phyloP scores from a whole-genome alignment of 192 early-diverging fungal genomes.

The Spizellomyces punctatus region DNA sequence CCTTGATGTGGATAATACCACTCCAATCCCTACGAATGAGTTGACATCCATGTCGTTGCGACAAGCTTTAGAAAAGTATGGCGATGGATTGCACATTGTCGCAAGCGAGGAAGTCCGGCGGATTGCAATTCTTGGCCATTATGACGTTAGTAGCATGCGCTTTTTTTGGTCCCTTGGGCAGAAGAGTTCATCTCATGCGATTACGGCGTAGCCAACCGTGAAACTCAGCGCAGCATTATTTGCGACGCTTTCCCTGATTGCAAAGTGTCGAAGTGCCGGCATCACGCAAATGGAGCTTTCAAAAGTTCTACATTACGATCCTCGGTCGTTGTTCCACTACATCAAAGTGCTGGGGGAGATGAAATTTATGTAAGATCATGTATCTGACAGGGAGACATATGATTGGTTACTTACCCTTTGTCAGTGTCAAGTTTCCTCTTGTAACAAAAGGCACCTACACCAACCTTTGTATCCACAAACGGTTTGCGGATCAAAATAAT shows the following conservation, averaged over 20 bases:
- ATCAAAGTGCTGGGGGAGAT: conserved; percentile 53
- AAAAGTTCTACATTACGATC: conserved; percentile 57
- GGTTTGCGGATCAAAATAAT: conserved; percentile 52
- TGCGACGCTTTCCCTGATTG: conserved; percentile 48
- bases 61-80: conserved; percentile 5
- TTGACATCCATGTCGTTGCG: no score
- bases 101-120: conserved; percentile 25
- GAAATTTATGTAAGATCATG: conserved; percentile 52
- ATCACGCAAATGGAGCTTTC: conserved; percentile 61
- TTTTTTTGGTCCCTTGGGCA: not conserved
- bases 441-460: conserved; percentile 58
- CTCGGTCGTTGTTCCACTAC: conserved; percentile 64
- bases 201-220: conserved; percentile 13
- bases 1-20: no score
- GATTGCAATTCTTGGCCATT: conserved; percentile 41
- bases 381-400: not conserved
- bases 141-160: conserved; percentile 35
- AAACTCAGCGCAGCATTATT: conserved; percentile 29
- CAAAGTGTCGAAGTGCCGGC: conserved; percentile 47
- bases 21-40: no score
- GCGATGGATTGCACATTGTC: conserved; percentile 27
- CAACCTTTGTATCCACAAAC: conserved; percentile 58
- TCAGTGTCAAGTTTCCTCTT: conserved; percentile 67
- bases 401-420: not conserved
- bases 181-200: not conserved